A percentile compares a stretch with the other conserved stretches of the same genome.
phyloP scores from a whole-genome alignment of 768 basidiomycete genomes.

The Boletus tomentosulus region DNA sequence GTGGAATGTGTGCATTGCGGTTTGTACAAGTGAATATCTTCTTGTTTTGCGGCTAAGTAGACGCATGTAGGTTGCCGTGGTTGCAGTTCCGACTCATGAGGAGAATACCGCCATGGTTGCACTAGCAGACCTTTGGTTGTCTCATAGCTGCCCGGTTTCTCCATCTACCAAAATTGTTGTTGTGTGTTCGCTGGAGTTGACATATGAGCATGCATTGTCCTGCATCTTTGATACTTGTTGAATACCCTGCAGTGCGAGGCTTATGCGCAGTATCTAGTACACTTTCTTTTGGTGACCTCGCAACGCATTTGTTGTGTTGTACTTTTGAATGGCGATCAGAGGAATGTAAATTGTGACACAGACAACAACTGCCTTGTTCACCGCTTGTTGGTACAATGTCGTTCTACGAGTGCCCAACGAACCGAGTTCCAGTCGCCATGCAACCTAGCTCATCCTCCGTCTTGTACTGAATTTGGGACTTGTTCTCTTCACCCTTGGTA shows the following conservation, averaged over 20 bases:
- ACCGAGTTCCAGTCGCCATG: constrained; percentile 18
- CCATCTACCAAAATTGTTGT: too few relatives aligned
- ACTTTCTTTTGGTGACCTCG: neutral
- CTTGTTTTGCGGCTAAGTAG: constrained; percentile 8
- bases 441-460: constrained; percentile 10
- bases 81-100: constrained; percentile 82
- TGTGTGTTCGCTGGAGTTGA: neutral
- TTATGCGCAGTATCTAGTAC: neutral
- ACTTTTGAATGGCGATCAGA: too few relatives aligned
- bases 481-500: constrained; percentile 9
- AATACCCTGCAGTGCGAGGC: neutral
- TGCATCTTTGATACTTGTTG: neutral
- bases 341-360: neutral
- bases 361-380: constrained; percentile 27
- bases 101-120: neutral
- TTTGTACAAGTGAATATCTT: constrained; percentile 38
- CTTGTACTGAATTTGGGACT: constrained; percentile 24
- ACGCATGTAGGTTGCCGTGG: constrained; percentile 70
- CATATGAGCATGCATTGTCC: neutral
- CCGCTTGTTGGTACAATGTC: neutral
- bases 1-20: constrained; percentile 98
- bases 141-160: neutral
- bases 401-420: neutral
- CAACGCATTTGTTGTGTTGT: neutral
- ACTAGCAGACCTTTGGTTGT: neutral